Conservation (phyloP, 176 grass and related monocot species). For the Zizania latifolia region DNA sequence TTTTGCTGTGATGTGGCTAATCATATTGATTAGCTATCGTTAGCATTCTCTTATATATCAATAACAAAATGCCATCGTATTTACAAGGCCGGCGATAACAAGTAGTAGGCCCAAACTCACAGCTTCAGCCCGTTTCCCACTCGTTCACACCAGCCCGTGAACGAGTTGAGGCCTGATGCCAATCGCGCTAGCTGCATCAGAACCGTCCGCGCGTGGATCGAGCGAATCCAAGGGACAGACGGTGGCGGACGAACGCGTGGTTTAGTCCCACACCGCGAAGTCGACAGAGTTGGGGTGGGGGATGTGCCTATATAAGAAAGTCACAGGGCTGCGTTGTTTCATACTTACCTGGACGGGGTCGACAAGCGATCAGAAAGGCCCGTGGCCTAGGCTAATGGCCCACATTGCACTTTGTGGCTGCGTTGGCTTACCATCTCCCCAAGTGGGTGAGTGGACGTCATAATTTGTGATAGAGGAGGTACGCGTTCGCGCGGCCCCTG, state of each 20-base stretch:
- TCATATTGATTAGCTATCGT: background rate
- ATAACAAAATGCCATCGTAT: too few species aligned
- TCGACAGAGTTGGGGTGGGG: accelerated
- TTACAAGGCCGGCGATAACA: too few species aligned
- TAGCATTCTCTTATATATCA: background rate
- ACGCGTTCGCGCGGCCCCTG: background rate
- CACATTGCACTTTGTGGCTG: too few species aligned
- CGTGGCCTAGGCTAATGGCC: too few species aligned
- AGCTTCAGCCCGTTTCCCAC: too few species aligned
- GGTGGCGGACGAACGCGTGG: background rate
- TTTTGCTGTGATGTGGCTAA: background rate
- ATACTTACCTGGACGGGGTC: conserved; percentile 24
- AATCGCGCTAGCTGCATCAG: too few species aligned
- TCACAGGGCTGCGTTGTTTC: background rate
- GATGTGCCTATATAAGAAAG: background rate
- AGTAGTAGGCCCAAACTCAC: too few species aligned
- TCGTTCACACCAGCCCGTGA: too few species aligned
- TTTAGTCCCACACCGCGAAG: background rate
- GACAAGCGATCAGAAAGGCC: background rate
- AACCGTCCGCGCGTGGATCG: background rate
- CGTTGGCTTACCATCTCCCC: too few species aligned
- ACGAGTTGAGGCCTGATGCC: too few species aligned
- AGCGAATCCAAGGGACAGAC: background rate
- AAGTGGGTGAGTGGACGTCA: too few species aligned
- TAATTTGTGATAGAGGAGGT: background rate